These are phyloP conservation scores for Amorphotheca resinae DNA, from an alignment of 495 filamentous ascomycete genomes.

Conservation along the genomic window DNA sequence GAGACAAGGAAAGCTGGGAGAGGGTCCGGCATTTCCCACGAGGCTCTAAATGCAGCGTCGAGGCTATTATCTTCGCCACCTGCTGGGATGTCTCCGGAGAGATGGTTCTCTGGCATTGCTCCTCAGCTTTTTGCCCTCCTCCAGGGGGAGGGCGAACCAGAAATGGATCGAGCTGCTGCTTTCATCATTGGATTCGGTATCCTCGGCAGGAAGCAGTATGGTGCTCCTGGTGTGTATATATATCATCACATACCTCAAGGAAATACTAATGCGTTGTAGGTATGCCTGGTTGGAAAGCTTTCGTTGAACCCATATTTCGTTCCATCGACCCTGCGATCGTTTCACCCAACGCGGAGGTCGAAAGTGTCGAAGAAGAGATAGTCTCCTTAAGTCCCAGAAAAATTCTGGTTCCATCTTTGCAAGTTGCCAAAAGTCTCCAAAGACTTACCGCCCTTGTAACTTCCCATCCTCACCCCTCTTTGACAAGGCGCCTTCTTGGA, in stretches of 20 bases:
- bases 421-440: constrained; percentile 37
- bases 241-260: neutral
- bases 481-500: constrained; percentile 56
- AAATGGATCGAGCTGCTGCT: constrained; percentile 52
- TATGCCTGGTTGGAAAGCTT: constrained; percentile 54
- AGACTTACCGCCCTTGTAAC: constrained; percentile 45
- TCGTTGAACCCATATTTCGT: constrained; percentile 53
- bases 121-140: constrained; percentile 56
- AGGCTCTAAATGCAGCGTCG: constrained; percentile 56
- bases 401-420: constrained; percentile 24
- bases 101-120: constrained; percentile 51
- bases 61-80: constrained; percentile 52
- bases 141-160: constrained; percentile 49
- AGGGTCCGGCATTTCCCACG: constrained; percentile 57
- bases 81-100: constrained; percentile 37
- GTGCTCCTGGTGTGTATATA: constrained; percentile 45
- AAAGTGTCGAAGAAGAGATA: constrained; percentile 1
- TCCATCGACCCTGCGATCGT: constrained; percentile 42
- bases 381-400: constrained; percentile 24
- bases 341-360: neutral
- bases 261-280: constrained; percentile 23
- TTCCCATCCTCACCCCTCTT: constrained; percentile 59
- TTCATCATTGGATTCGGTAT: constrained; percentile 68
- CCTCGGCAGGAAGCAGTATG: constrained; percentile 50
- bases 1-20: constrained; percentile 18